Base-by-base conservation (phyloP, 257 asterid genomes). In the Solanum commersonii region DNA sequence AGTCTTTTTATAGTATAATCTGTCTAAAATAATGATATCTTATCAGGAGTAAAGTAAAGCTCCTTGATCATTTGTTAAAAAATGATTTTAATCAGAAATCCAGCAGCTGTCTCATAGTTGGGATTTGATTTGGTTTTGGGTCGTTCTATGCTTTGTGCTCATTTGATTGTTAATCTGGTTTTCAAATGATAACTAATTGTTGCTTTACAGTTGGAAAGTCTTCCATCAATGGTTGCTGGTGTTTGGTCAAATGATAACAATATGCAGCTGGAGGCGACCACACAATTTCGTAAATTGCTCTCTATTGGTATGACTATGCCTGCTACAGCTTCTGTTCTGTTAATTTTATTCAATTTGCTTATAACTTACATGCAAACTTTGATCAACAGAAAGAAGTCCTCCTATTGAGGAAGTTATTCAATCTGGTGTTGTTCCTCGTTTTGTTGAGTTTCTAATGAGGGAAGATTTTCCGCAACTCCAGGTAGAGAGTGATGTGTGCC, bases 381-480 rank as follows among this genome's bases (percentile, higher is more conserved):
- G 68, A 87, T 88, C 84, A 78, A 70, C 94, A 96, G 98, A 95
- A 90, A 89, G 98, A 87, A 94, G 93, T 91, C 98, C 98, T 87
- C 99, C 99, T 40, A 96, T 96, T 85, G 98, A 96, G 90, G 98
- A 96, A 93, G 99, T 95, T 27, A 94, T 96, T 88, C 95, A 95
- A 90, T 92, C 98, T 87, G 99, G 98, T 68, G 98, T 96, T 70
- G 96, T 96, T 87, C 98, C 99, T 86, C 96, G 98, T 73, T 95
- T 96, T 87, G 98, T 96, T 83, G 98, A 96, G 90, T 95, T 94
- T 92, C 98, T 96, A 59, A 85, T 77, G 83, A 92, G 96, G 90
- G 98, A 94, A 89, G 98, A 96, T 89, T 92, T 91, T 86, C 98
- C 98, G 22, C 94, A 91, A 89, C 98, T 96, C 78, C 98, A 96